phyloP scores from a whole-genome alignment of 805 yeast genomes.

The Saturnispora diversa region DNA sequence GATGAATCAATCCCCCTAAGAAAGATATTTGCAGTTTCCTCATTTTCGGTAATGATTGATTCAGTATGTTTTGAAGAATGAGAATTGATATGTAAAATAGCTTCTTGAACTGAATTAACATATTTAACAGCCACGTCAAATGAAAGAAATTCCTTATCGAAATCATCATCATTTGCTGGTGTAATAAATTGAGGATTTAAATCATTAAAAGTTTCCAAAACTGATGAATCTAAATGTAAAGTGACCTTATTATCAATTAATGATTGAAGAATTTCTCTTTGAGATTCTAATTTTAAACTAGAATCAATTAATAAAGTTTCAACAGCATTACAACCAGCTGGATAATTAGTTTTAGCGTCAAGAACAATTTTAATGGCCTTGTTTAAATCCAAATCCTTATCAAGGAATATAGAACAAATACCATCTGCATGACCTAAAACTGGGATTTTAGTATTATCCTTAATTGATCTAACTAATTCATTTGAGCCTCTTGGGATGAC shows the following conservation, averaged over 20 bases:
- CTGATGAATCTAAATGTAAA: slow-evolving; percentile 46
- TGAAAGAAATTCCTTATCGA: slow-evolving; percentile 76
- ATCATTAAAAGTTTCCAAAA: slow-evolving; percentile 15
- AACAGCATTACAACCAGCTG: slow-evolving; percentile 98
- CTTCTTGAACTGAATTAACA: slow-evolving; percentile 53
- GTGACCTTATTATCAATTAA: slow-evolving; percentile 63
- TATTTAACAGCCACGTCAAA: slow-evolving; percentile 71
- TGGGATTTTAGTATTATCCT: slow-evolving; percentile 85
- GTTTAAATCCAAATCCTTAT: slow-evolving; percentile 62
- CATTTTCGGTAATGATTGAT: slow-evolving; percentile 72
- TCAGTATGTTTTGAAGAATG: slow-evolving; percentile 98
- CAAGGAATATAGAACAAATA: slow-evolving; percentile 81
- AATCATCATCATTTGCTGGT: slow-evolving; percentile 57
- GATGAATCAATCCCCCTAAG: slow-evolving; percentile 85
- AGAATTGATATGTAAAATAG: slow-evolving; percentile 76
- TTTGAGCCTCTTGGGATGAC: slow-evolving; percentile 99
- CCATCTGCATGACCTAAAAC: slow-evolving; percentile 99
- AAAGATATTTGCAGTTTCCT: slow-evolving; percentile 64
- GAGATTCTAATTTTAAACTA: slow-evolving; percentile 24
- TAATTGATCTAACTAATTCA: slow-evolving; percentile 78
- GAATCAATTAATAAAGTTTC: slow-evolving; percentile 72
- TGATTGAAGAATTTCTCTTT: slow-evolving; percentile 23
- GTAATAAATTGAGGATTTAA: slow-evolving; percentile 1
- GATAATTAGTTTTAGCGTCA: slow-evolving; percentile 92
- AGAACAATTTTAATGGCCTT: slow-evolving; percentile 71